Percentiles rank a stretch among this genome's conserved stretches.
Conservation (phyloP, 2,329 filamentous ascomycete species). For the Periconia macrospinosa region DNA sequence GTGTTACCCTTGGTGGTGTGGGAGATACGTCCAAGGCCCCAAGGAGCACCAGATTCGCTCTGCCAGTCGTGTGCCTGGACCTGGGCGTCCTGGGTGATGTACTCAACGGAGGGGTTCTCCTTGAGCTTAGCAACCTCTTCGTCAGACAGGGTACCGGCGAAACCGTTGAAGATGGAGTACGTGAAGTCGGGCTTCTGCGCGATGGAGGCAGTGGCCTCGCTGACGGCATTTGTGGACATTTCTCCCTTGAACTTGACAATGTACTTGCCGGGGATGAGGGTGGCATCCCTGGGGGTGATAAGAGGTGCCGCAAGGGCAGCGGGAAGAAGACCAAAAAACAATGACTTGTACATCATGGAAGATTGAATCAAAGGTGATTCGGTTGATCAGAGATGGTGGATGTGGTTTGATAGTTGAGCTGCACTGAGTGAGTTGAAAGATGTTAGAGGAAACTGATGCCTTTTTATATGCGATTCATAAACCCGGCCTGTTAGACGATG, state of each 20-base stretch:
- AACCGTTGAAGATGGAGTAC: conserved; percentile 44
- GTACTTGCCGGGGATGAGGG: conserved; percentile 44
- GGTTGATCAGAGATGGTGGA: background rate
- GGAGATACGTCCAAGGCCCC: conserved; percentile 45
- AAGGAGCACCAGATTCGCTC: conserved; percentile 40
- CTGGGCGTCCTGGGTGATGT: conserved; percentile 38
- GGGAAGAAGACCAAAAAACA: conserved; percentile 38
- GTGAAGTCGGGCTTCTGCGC: conserved; percentile 24
- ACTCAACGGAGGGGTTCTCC: conserved; percentile 28
- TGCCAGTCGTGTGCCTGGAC: conserved; percentile 33
- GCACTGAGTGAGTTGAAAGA: conserved; percentile 10
- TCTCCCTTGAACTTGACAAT: conserved; percentile 49
- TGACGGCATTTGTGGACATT: conserved; percentile 18
- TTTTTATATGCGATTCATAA: conserved; percentile 17
- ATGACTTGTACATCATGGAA: conserved; percentile 36
- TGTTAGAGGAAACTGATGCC: background rate
- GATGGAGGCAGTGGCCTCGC: conserved; percentile 21
- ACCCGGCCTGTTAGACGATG: background rate
- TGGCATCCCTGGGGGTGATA: conserved; percentile 30
- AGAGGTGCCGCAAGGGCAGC: conserved; percentile 43
- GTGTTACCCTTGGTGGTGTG: conserved; percentile 30
- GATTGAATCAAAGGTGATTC: background rate
- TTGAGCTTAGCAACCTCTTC: conserved; percentile 29
- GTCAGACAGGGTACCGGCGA: conserved; percentile 34
- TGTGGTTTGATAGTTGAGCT: conserved; percentile 6